Conservation (phyloP, 2,329 filamentous ascomycete genomes). For the Cordyceps militaris region DNA sequence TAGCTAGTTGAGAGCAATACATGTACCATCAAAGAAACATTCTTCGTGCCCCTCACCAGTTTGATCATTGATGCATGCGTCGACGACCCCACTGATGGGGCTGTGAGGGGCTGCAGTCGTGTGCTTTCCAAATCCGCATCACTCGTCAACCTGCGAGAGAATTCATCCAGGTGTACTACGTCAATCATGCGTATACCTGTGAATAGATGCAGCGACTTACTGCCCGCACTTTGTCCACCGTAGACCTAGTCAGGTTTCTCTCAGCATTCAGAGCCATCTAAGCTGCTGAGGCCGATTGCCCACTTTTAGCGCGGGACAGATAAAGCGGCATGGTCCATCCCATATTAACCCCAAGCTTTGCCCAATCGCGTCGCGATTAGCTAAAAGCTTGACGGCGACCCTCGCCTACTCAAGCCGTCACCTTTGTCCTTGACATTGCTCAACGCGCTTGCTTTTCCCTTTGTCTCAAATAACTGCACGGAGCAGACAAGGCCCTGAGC, state of each 20-base stretch:
- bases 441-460: not conserved
- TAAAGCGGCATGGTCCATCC: slow-evolving; percentile 1
- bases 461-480: not conserved
- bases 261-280: not conserved
- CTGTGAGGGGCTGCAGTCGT: not conserved
- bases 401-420: not conserved
- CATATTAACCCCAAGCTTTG: not conserved
- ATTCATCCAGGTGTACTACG: not conserved
- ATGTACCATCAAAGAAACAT: slow-evolving; percentile 5
- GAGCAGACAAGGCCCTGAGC: not conserved
- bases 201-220: too few species aligned
- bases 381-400: slow-evolving; percentile 5
- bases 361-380: slow-evolving; percentile 11
- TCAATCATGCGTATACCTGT: too few species aligned
- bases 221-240: not conserved
- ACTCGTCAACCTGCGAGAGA: not conserved
- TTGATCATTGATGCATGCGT: slow-evolving; percentile 1
- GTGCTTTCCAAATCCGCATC: not conserved
- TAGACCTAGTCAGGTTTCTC: not conserved
- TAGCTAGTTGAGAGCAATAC: slow-evolving; percentile 6
- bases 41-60: not conserved
- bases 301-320: not conserved
- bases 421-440: not conserved
- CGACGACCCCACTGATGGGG: not conserved
- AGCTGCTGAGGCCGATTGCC: not conserved